Evolutionary conservation across 768 basidiomycete genomes (phyloP), one percentile per base, ranked within the genome.

Genomic region (Epithele typhae): DNA sequence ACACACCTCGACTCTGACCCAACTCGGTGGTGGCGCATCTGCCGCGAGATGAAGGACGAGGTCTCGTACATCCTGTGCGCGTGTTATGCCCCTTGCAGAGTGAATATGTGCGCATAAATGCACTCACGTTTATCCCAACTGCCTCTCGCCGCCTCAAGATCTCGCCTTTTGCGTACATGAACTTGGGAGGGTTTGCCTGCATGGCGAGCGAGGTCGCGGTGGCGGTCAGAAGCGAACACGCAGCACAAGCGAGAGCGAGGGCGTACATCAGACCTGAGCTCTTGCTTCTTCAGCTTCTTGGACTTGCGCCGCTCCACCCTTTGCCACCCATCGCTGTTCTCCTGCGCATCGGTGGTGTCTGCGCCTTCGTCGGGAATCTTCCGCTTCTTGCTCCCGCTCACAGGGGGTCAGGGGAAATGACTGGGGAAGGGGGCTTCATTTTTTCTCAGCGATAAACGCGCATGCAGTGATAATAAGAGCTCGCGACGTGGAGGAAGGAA

Each of bases 1-100:
- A 61, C 78, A 42, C 39, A 91, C 93, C 64, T 92, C 86, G 34
- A 94, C 76, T 41, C 79, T 76, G 17, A 97, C 76, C 93, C 93
- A 97, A 45, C 81, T 82, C 0, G 87, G 85, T 1, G 87, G 83
- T n/a, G 86, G 82, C 15, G 80, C 82, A 58, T 94, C 91, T 0
- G 87, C 86, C 21, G 84, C 66, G 37, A 95, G 70, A 55, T 96
- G 88, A 3, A 97, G 68, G 9, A 86, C 75, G 17, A 97, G 73
- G 58, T 97, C 93, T 27, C 95, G 78, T 18, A 97, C 72, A 59
- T 96, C 92, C 93, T 96, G 5, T 25, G 11, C 2, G 27, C n/a
- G n/a, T n/a, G n/a, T n/a, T n/a, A n/a, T n/a, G n/a, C n/a, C n/a
- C n/a, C n/a, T n/a, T n/a, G n/a, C n/a, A n/a, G n/a, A n/a, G n/a